phyloP scores from a whole-genome alignment of 176 grass and related monocot species.

The Musa troglodytarum region DNA sequence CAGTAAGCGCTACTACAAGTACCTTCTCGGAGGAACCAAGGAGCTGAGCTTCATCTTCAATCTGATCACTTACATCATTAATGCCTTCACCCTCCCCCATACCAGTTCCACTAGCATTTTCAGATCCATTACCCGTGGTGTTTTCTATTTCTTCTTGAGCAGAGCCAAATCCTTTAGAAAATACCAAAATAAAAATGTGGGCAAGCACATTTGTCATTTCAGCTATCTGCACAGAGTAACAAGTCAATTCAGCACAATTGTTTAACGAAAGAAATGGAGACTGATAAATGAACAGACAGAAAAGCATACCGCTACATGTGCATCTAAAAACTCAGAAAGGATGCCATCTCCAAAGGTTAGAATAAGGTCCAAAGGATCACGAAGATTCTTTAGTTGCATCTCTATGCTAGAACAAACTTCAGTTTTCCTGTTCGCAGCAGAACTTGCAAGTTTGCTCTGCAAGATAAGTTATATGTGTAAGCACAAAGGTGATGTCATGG shows the following conservation, averaged over 20 bases:
- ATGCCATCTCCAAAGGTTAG: conserved; percentile 61
- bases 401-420: conserved; percentile 40
- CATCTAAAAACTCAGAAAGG: conserved; percentile 73
- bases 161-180: conserved; percentile 76
- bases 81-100: conserved; percentile 84
- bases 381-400: conserved; percentile 50
- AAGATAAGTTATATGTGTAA: conserved; percentile 11
- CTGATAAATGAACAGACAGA: conserved; percentile 1
- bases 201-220: conserved; percentile 76
- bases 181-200: conserved; percentile 61
- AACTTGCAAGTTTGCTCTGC: conserved; percentile 23
- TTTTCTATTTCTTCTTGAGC: conserved; percentile 57
- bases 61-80: conserved; percentile 72
- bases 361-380: conserved; percentile 41
- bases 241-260: neutral
- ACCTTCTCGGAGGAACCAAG: conserved; percentile 54
- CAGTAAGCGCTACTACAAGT: neutral
- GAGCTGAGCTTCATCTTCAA: conserved; percentile 69
- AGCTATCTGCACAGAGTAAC: conserved; percentile 51
- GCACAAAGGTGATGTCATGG: conserved; percentile 2
- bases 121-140: conserved; percentile 30
- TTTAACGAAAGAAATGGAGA: conserved; percentile 11
- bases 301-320: conserved; percentile 51
- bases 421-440: conserved; percentile 35
- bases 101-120: conserved; percentile 78